A percentile compares a stretch with the other conserved stretches of the same genome.
Evolutionary conservation across 176 grass and related monocot species (phyloP).

Genomic region (Olyra latifolia): DNA sequence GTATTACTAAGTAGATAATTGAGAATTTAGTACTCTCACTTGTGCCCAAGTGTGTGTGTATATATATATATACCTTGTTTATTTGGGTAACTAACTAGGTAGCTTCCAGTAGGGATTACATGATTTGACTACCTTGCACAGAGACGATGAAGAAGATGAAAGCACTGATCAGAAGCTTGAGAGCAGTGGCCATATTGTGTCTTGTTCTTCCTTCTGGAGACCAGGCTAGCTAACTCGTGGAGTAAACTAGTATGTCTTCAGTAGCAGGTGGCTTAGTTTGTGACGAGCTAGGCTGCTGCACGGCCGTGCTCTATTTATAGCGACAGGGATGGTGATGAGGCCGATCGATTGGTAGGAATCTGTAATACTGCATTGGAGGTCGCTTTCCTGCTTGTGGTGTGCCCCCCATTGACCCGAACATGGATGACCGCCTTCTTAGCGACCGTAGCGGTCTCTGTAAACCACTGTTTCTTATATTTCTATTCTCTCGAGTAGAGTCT

Average conservation of each 20-base stretch:
- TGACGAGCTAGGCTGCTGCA: background rate
- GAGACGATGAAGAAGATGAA: background rate
- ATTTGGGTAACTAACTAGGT: background rate
- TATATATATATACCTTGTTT: too few species aligned
- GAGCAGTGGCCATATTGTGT: background rate
- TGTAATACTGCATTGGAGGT: background rate
- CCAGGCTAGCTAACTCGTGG: background rate
- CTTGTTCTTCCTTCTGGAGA: background rate
- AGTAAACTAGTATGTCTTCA: background rate
- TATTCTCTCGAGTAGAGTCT: too few species aligned
- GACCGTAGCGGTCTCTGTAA: too few species aligned
- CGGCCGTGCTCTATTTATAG: constrained; percentile 28
- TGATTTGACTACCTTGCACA: background rate
- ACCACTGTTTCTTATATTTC: too few species aligned
- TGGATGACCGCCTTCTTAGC: background rate
- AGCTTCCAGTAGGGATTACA: background rate
- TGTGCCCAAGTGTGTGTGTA: too few species aligned
- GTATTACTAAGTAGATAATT: background rate
- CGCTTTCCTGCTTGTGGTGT: background rate
- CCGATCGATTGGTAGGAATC: background rate
- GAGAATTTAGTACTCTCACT: too few species aligned
- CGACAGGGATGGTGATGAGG: background rate
- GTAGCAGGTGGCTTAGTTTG: background rate
- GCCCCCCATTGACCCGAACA: background rate
- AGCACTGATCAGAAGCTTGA: background rate